Evolutionary conservation across 495 filamentous ascomycete species (phyloP), one percentile per base, ranked within the genome.

Genomic region (Hypoxylon rickii): DNA sequence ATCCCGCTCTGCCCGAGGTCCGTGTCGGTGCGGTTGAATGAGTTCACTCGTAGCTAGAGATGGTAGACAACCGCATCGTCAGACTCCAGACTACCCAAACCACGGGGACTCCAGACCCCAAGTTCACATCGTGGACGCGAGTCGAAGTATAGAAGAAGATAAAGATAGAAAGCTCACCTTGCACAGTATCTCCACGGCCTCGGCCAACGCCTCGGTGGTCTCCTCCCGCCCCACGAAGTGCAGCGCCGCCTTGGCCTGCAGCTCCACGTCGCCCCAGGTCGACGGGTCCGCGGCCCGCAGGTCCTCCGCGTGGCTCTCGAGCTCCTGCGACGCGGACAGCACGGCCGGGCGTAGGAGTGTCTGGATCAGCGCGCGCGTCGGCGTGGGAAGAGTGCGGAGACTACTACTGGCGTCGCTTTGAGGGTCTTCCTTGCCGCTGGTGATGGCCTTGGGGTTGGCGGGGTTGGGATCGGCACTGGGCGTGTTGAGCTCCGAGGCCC

Each of bases 11-110:
- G 58, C 3, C 62, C 72, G 17, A 68, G 48, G 45, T 77, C 74
- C 1, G 55, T 45, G 48, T 79, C 77, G 20, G 60, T 42, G 26
- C 74, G 44, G 55, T 74, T 71, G 59, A 78, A 79, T 12, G 77
- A 70, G 51, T 79, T 79, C 19, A 75, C 72, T 63, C 77, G 69
- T 32, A 76, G 65, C 76, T 78, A 17, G n/a, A n/a, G n/a, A n/a
- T n/a, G n/a, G n/a, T n/a, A n/a, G n/a, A n/a, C n/a, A n/a, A n/a
- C n/a, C n/a, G n/a, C n/a, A n/a, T n/a, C n/a, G n/a, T n/a, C n/a
- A n/a, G n/a, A n/a, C n/a, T n/a, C n/a, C n/a, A n/a, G n/a, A n/a
- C n/a, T n/a, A n/a, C n/a, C n/a, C n/a, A n/a, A n/a, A n/a, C n/a
- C n/a, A n/a, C n/a, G n/a, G n/a, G n/a, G n/a, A n/a, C n/a, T n/a